phyloP scores from a whole-genome alignment of 1,139 yeast genomes.

The Geotrichum europaeum region DNA sequence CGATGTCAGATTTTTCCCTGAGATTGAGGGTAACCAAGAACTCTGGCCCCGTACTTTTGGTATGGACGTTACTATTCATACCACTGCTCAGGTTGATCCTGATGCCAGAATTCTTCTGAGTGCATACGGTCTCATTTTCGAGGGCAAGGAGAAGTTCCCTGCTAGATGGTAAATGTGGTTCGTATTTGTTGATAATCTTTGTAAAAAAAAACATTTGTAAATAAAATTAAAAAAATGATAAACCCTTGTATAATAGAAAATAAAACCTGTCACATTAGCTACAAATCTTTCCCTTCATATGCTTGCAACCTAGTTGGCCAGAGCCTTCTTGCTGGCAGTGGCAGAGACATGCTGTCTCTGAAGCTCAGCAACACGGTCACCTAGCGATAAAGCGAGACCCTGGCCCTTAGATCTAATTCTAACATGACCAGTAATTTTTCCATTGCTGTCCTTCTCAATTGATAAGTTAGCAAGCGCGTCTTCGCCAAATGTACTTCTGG shows the following conservation, averaged over 20 bases:
- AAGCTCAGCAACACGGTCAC: conserved; percentile 75
- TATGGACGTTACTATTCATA: conserved; percentile 76
- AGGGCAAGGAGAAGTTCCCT: conserved; percentile 43
- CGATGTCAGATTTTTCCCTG: conserved; percentile 82
- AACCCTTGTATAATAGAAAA: conserved; percentile 3
- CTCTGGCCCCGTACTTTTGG: conserved; percentile 86
- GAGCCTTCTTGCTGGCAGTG: conserved; percentile 17
- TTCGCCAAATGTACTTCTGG: conserved; percentile 92
- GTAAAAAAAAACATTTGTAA: not conserved
- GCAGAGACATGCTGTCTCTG: conserved; percentile 24
- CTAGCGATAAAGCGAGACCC: conserved; percentile 90
- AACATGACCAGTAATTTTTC: conserved; percentile 87
- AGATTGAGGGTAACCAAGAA: conserved; percentile 85
- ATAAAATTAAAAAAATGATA: not conserved
- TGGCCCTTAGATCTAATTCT: conserved; percentile 97
- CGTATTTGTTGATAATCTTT: not conserved
- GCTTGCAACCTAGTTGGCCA: conserved; percentile 2
- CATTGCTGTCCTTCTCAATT: conserved; percentile 69
- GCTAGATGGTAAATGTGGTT: conserved; percentile 26
- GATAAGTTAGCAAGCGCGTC: conserved; percentile 95
- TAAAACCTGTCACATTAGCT: conserved; percentile 2
- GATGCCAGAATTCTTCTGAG: conserved; percentile 87
- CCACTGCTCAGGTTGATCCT: conserved; percentile 83
- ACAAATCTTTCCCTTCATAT: not conserved
- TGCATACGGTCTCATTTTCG: conserved; percentile 77